phyloP scores from a whole-genome alignment of 2,329 filamentous ascomycete genomes.

The Paecilomyces sp. region DNA sequence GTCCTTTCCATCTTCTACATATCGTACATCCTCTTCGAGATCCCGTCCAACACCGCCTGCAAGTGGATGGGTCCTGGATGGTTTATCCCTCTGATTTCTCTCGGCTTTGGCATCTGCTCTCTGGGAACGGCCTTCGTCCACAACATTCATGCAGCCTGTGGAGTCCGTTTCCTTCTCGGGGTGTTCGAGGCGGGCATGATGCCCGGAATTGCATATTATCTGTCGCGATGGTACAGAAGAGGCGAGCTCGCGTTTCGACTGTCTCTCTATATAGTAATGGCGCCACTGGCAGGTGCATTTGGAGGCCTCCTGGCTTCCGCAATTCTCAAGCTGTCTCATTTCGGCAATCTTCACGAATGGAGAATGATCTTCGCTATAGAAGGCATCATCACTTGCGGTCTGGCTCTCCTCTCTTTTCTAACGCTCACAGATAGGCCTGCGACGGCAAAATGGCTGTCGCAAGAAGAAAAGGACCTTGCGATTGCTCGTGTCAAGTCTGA shows the following conservation, averaged over 20 bases:
- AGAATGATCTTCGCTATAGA: conserved; percentile 68
- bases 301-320: conserved; percentile 59
- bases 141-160: conserved; percentile 45
- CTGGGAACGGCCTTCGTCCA: conserved; percentile 60
- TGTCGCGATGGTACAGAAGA: conserved; percentile 65
- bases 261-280: conserved; percentile 63
- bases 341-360: conserved; percentile 54
- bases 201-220: conserved; percentile 67
- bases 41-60: conserved; percentile 61
- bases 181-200: conserved; percentile 68
- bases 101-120: conserved; percentile 58
- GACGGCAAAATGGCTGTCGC: conserved; percentile 58
- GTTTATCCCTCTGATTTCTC: conserved; percentile 57
- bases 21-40: conserved; percentile 66
- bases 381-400: conserved; percentile 54
- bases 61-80: conserved; percentile 66
- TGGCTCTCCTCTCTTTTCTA: conserved; percentile 55
- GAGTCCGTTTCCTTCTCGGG: conserved; percentile 60
- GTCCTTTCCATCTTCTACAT: conserved; percentile 65
- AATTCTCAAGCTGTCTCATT: conserved; percentile 55
- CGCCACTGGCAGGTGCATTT: conserved; percentile 63
- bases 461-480: conserved; percentile 60
- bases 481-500: conserved; percentile 63
- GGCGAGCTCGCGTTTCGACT: conserved; percentile 62
- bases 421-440: conserved; percentile 63